Evolutionary conservation across 345 rosid species (phyloP).

Genomic region (Eutrema japonicum): DNA sequence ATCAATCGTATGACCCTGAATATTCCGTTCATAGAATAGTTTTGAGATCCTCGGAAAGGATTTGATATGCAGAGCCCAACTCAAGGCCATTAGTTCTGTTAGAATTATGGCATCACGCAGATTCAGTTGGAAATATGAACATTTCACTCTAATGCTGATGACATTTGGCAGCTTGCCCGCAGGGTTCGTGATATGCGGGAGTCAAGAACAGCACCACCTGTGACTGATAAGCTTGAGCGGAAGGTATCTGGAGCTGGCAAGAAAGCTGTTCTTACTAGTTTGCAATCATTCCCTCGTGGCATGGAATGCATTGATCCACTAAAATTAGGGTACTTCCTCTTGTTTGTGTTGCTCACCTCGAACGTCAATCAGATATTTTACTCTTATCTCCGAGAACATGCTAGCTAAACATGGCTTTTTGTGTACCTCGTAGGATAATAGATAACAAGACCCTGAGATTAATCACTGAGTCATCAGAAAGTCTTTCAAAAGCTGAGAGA

Average conservation of each 20-base stretch:
- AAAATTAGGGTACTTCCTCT: slow-evolving; percentile 70
- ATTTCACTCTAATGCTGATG: slow-evolving; percentile 1
- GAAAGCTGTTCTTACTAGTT: slow-evolving; percentile 54
- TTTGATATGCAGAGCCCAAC: neutral
- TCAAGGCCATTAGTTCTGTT: slow-evolving; percentile 19
- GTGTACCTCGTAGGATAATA: slow-evolving; percentile 65
- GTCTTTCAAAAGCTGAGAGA: slow-evolving; percentile 61
- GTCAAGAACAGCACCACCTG: slow-evolving; percentile 69
- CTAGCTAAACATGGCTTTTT: slow-evolving; percentile 28
- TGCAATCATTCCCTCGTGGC: slow-evolving; percentile 89
- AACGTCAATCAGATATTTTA: neutral
- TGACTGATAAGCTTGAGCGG: slow-evolving; percentile 67
- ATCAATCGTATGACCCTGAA: neutral
- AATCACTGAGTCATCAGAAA: slow-evolving; percentile 71
- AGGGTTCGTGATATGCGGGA: slow-evolving; percentile 97
- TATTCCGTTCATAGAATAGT: neutral
- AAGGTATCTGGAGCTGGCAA: slow-evolving; percentile 54
- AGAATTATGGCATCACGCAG: neutral
- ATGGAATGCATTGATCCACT: slow-evolving; percentile 96
- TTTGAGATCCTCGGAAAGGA: neutral
- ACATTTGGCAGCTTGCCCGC: slow-evolving; percentile 74
- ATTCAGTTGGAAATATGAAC: neutral
- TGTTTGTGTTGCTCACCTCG: slow-evolving; percentile 12
- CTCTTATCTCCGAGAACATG: neutral
- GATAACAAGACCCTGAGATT: slow-evolving; percentile 81